Evolutionary conservation across 2,329 filamentous ascomycete species (phyloP), one percentile per base, ranked within the genome.

Genomic region (Pseudogymnoascus sp.): DNA sequence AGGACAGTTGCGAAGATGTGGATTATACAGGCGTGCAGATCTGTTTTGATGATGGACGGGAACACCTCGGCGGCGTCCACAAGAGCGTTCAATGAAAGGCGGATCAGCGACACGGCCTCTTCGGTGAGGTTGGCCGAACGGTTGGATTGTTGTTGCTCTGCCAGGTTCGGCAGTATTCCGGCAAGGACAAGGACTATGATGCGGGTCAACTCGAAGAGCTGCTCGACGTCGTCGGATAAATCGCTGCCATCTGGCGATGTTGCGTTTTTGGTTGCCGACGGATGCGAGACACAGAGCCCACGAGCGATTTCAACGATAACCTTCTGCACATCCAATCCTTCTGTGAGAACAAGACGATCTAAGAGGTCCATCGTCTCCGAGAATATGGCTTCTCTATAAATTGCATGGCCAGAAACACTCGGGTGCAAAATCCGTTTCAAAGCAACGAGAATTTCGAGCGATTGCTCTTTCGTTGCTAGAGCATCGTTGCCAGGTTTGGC

Each of bases 51-150:
- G 69, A 99, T 93, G 1, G 90, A 87, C 0, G 96, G 96, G 76
- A 99, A 99, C 14, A 97, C 92, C 65, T 96, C 91, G 5, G 95
- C 93, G 1, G 95, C 93, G 71, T 97, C 91, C 3, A 97, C 95
- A 1, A 99, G 84, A 1, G 95, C 91, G 64, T 93, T 89, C 1
- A 99, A 81, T 0, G 91, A 88, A 1, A 89, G 86, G 23, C 87
- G 87, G 59, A 97, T 86, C 2, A 99, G 84, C 1, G 88, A 80
- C 16, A 96, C 83, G 1, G 91, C 90, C 74, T 97, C 93, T 69
- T 97, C 93, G 0, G 90, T 93, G 70, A 96, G 87, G 69, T 89
- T 87, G 70, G 91, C 87, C 52, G 90, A 28, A 85, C 86, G 68
- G 82, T 81, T 67, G 83, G 85, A 37, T 83, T 86, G 59, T 71